These are phyloP conservation scores for Lavandula angustifolia DNA, from an alignment of 257 asterid genomes.

Conservation along the genomic window DNA sequence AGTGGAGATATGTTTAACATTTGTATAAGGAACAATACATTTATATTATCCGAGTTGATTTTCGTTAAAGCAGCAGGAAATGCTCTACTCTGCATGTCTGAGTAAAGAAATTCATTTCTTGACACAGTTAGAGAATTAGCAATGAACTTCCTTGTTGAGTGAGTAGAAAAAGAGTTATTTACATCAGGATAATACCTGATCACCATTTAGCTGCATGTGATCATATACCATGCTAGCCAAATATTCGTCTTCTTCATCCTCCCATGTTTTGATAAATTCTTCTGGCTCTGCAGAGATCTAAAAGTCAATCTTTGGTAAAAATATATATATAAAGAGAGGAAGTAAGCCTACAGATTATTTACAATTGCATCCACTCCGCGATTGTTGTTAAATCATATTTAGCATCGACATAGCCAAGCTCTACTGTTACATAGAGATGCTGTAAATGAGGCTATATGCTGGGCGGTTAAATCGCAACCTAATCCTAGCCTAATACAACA, in stretches of 20 bases:
- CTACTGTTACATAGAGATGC: neutral
- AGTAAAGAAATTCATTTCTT: neutral
- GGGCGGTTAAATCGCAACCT: neutral
- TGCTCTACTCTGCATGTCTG: slow-evolving; percentile 8
- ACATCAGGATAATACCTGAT: slow-evolving; percentile 54
- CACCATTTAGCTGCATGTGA: slow-evolving; percentile 73
- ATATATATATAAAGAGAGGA: slow-evolving; percentile 14
- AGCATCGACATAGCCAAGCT: slow-evolving; percentile 14
- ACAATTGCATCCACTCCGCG: slow-evolving; percentile 22
- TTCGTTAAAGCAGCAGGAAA: slow-evolving; percentile 16
- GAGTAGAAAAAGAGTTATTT: slow-evolving; percentile 24
- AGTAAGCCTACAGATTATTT: slow-evolving; percentile 19
- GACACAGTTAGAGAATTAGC: slow-evolving; percentile 18
- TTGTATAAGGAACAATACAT: neutral
- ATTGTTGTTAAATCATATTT: neutral
- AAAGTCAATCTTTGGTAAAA: slow-evolving; percentile 40
- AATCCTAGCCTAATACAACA: neutral
- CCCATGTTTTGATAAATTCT: slow-evolving; percentile 51
- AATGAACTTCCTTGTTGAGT: neutral
- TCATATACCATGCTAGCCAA: slow-evolving; percentile 70
- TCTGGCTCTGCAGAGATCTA: slow-evolving; percentile 51
- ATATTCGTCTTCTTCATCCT: slow-evolving; percentile 91
- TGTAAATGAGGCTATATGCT: neutral
- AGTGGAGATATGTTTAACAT: neutral
- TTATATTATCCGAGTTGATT: neutral